Base-by-base conservation (phyloP, 2,329 filamentous ascomycete genomes). In the Nemania bipapillata region DNA sequence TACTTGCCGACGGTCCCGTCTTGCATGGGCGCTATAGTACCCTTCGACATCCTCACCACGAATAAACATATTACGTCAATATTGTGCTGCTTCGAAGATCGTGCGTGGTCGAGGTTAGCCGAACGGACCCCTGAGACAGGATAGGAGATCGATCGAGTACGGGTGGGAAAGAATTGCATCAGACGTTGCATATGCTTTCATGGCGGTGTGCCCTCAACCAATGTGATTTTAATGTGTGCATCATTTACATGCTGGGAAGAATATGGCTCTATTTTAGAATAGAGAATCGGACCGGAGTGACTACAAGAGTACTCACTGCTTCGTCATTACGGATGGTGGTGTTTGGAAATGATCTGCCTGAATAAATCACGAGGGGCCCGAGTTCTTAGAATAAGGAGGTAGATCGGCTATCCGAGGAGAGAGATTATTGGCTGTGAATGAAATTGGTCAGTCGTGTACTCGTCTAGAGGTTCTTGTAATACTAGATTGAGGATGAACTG, bases 171-270 rank as follows among this genome's bases (percentile, higher is more conserved):
- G 12, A 30, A 12, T 15, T 42, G 45, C 45, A 52, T 64, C 62
- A 64, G 62, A 42, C 8, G 3, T 3, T 4, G 3, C 3, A 8
- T 56, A 17, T 52, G 22, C 30, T 63, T 56, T 63, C 53, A 63
- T 56, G 42, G 42, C 1, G 40, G 52, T 26, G 3, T 15, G 20
- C 32, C 24, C 30, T 64, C 62, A 58, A 58, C 54, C 17, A 64
- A 52, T 42, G 62, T 64, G 62, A 64, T 58, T 64, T 52, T 45
- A 42, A 59, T 47, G 26, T 62, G 20, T 2, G n/a, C 61, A 63
- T 63, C 61, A 57, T 63, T 20, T 30, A 53, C 53, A 22, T 57
- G 24, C 15, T 11, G n/a, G 15, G 11, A 15, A 20, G 9, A 4
- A 30, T 45, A 49, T 24, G 2, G 22, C 15, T 26, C 26, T 22